These are phyloP conservation scores for Talaromyces albobiverticillius DNA, from an alignment of 2,329 filamentous ascomycete species.

Conservation along the genomic window DNA sequence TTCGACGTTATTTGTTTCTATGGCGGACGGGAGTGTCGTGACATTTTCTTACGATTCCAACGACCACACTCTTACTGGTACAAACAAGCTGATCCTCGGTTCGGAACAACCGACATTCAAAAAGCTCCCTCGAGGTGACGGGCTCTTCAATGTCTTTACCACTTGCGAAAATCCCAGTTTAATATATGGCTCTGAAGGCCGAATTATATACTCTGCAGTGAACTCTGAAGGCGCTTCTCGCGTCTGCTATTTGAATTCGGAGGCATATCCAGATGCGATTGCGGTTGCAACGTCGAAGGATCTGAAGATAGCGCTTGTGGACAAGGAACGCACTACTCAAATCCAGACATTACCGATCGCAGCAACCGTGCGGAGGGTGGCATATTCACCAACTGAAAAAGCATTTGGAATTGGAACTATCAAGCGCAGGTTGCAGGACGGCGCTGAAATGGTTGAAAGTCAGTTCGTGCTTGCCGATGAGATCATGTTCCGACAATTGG, in stretches of 20 bases:
- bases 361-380: conserved; percentile 81
- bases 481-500: conserved; percentile 76
- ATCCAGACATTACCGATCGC: conserved; percentile 75
- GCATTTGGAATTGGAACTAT: conserved; percentile 87
- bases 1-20: conserved; percentile 80
- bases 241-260: conserved; percentile 77
- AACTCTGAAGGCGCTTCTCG: conserved; percentile 81
- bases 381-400: conserved; percentile 75
- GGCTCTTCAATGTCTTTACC: conserved; percentile 78
- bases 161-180: conserved; percentile 92
- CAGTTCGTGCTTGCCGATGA: conserved; percentile 91
- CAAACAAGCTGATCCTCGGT: conserved; percentile 80
- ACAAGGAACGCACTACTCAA: conserved; percentile 82
- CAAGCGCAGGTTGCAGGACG: conserved; percentile 65
- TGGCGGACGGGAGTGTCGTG: conserved; percentile 88
- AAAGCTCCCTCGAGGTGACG: conserved; percentile 65
- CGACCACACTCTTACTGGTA: conserved; percentile 63
- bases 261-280: conserved; percentile 76
- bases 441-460: conserved; percentile 72
- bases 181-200: conserved; percentile 84
- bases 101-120: conserved; percentile 82
- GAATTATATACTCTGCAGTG: conserved; percentile 89
- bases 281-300: conserved; percentile 74
- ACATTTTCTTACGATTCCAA: conserved; percentile 69
- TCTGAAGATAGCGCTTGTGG: conserved; percentile 76